Evolutionary conservation across 306 rosid genomes (phyloP), one percentile per base, ranked within the genome.

Genomic region (Arachis stenosperma): DNA sequence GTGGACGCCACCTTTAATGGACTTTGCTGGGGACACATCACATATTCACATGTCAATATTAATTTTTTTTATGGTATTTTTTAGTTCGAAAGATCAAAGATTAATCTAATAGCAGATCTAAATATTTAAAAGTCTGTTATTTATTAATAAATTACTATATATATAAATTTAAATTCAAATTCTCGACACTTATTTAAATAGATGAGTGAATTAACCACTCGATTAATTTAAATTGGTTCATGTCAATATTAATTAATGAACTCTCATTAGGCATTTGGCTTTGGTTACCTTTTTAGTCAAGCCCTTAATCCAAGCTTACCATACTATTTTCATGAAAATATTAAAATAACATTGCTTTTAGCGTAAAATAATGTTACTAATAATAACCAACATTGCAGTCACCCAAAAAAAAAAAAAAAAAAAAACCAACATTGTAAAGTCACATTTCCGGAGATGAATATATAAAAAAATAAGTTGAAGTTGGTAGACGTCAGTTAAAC

Each of bases 231-330:
- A 22, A 22, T 1, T 22, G 27, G 27, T 22, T 22, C 78, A 67
- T 73, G 57, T 52, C 37, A 33, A 33, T 2, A 33, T 33, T 33
- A 33, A 33, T 33, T 33, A 33, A 22, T 22, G 27, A 22, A 33
- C 37, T 33, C 3, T 33, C 37, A 33, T 33, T 33, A 5, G 13
- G 57, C 57, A 14, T 52, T 65, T 65, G 64, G 65, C 48, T 50
- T 78, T 2, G 73, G 73, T 57, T 8, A 77, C 40, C 74, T 50
- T 57, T 72, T 47, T 30, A 66, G 75, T 51, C 70, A 65, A 51
- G 42, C 58, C 73, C 65, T 73, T 54, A 69, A 77, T 77, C 17
- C 15, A 69, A 69, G 76, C 43, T 61, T 70, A 27, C 27, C 15
- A 10, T 30, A 22, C 22, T 9, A 15, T 65, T 62, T 43, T 62